phyloP scores from a whole-genome alignment of 352 stramenopile genomes.

The Globisporangium sylvaticum region DNA sequence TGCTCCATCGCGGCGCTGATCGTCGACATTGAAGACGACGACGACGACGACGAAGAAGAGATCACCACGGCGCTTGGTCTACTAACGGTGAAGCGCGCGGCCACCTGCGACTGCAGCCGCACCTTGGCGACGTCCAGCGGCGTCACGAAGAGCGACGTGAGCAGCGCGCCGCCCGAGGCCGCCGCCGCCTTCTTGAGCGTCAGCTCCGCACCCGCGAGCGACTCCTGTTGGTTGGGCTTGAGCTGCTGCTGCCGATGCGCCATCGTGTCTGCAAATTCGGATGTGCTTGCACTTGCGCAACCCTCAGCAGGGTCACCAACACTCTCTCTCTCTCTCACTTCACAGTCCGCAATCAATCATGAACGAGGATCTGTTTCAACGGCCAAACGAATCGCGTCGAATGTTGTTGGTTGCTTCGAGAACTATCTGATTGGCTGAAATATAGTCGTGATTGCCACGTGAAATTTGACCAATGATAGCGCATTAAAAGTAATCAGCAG shows the following conservation, averaged over 20 bases:
- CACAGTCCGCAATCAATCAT: background rate
- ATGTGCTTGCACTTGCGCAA: constrained; percentile 3
- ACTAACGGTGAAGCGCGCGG: constrained; percentile 9
- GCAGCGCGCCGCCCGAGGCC: constrained; percentile 58
- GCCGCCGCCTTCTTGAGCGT: constrained; percentile 69
- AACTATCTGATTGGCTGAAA: background rate
- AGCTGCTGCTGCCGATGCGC: constrained; percentile 5
- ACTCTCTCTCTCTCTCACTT: background rate
- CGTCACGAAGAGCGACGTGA: constrained; percentile 83
- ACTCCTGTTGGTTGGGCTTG: background rate
- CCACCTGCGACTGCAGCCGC: constrained; percentile 72
- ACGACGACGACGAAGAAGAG: constrained; percentile 1
- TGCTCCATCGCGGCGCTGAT: constrained; percentile 25
- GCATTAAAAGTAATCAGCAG: background rate
- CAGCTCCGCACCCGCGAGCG: constrained; percentile 16
- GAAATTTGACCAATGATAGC: background rate
- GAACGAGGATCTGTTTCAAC: background rate
- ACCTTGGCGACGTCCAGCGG: constrained; percentile 83
- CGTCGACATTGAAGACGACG: constrained; percentile 5
- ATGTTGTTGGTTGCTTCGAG: background rate
- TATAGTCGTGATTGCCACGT: background rate
- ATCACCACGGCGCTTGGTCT: background rate
- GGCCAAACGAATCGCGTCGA: background rate
- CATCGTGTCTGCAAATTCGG: constrained; percentile 8
- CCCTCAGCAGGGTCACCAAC: background rate